These are phyloP conservation scores for Beauveria sp. DNA, from an alignment of 2,329 filamentous ascomycete species.

Conservation along the genomic window DNA sequence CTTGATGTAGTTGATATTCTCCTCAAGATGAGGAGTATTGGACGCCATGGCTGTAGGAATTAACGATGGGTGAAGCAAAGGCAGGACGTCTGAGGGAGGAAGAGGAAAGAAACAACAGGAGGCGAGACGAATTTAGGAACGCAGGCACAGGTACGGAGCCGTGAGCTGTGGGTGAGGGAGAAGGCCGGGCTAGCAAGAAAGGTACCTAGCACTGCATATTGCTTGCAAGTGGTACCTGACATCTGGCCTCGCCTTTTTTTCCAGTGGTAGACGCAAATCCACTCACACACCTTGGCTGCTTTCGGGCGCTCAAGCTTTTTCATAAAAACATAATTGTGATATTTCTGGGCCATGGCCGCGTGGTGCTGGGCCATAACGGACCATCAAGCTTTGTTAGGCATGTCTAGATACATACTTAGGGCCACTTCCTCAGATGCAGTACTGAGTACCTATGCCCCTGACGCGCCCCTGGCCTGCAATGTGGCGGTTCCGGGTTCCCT, in stretches of 20 bases:
- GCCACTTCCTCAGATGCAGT: no score
- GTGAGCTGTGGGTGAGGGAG: not conserved
- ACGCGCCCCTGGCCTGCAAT: no score
- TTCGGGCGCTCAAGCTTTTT: no score
- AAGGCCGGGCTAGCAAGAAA: not conserved
- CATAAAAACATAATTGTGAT: not conserved
- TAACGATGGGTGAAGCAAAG: conserved; percentile 1
- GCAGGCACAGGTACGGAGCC: not conserved
- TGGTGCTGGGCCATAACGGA: not conserved
- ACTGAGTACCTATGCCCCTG: no score
- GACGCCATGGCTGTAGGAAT: conserved; percentile 10
- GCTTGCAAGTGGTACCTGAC: not conserved
- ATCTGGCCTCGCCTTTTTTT: not conserved
- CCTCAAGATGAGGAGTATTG: conserved; percentile 9
- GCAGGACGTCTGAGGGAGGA: not conserved
- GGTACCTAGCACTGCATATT: not conserved
- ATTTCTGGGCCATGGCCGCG: not conserved
- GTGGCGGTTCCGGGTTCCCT: no score
- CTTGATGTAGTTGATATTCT: conserved; percentile 21
- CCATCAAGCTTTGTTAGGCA: not conserved
- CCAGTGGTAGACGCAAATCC: not conserved
- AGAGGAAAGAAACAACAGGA: conserved; percentile 4
- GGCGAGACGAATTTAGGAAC: conserved; percentile 3
- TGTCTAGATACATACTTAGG: no score
- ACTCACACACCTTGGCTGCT: not conserved